phyloP scores from a whole-genome alignment of 257 asterid genomes.

The Thymus mandschuricus region DNA sequence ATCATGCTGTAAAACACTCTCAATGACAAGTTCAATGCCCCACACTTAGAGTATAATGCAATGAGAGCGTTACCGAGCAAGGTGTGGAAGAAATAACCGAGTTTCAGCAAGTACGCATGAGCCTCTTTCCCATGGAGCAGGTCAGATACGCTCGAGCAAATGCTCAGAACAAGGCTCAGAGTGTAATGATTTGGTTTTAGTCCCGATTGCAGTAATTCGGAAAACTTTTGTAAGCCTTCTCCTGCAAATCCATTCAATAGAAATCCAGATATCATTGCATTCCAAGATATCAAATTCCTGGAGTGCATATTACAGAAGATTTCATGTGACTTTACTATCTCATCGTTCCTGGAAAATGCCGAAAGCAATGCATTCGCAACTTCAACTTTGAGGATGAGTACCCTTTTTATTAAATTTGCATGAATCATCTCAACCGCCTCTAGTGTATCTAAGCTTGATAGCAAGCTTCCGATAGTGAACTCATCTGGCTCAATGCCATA shows the following conservation, averaged over 20 bases:
- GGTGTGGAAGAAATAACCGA: slow-evolving; percentile 51
- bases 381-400: slow-evolving; percentile 60
- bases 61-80: slow-evolving; percentile 72
- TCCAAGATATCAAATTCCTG: slow-evolving; percentile 84
- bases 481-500: slow-evolving; percentile 65
- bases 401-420: slow-evolving; percentile 55
- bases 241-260: slow-evolving; percentile 55
- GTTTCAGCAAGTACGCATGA: slow-evolving; percentile 54
- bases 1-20: slow-evolving; percentile 58
- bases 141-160: slow-evolving; percentile 65
- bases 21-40: slow-evolving; percentile 55
- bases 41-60: slow-evolving; percentile 72
- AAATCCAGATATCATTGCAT: slow-evolving; percentile 74
- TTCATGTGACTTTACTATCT: slow-evolving; percentile 50
- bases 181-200: slow-evolving; percentile 67
- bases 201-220: slow-evolving; percentile 40
- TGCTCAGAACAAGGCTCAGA: slow-evolving; percentile 69
- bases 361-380: slow-evolving; percentile 79
- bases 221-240: slow-evolving; percentile 56
- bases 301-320: slow-evolving; percentile 51
- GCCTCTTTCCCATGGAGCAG: slow-evolving; percentile 64
- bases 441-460: slow-evolving; percentile 51
- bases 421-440: slow-evolving; percentile 61
- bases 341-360: slow-evolving; percentile 57
- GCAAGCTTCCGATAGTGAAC: slow-evolving; percentile 77